Evolutionary conservation across 371 early-diverging fungal species (phyloP).

Genomic region (Nematocida sp.): DNA sequence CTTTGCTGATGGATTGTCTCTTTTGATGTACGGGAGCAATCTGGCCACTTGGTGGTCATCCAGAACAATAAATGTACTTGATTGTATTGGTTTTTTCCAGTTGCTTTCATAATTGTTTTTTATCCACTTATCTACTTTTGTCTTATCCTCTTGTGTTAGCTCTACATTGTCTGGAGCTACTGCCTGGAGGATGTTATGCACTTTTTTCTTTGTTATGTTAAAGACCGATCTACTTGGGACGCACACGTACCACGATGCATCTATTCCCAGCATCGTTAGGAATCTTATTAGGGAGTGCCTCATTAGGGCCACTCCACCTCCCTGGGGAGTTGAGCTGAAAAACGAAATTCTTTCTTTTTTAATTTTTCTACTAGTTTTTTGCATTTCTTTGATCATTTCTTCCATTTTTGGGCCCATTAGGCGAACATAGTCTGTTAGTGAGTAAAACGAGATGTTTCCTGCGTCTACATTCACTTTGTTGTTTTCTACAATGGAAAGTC

Average conservation of each 20-base stretch:
- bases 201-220: constrained; percentile 69
- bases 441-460: constrained; percentile 49
- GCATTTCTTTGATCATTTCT: constrained; percentile 28
- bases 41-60: constrained; percentile 76
- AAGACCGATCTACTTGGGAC: constrained; percentile 48
- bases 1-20: constrained; percentile 70
- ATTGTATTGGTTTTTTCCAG: constrained; percentile 72
- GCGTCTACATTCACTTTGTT: constrained; percentile 54
- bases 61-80: constrained; percentile 74
- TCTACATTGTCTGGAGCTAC: constrained; percentile 70
- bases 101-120: constrained; percentile 72
- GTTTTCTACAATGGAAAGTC: constrained; percentile 40
- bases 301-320: constrained; percentile 83
- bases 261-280: constrained; percentile 69
- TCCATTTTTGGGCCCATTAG: constrained; percentile 15
- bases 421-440: constrained; percentile 41
- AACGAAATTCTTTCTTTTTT: constrained; percentile 68
- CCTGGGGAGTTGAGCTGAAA: constrained; percentile 78
- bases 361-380: not conserved
- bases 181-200: constrained; percentile 80
- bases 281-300: constrained; percentile 75
- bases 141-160: constrained; percentile 72
- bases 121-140: constrained; percentile 72
- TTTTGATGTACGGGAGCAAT: constrained; percentile 73
- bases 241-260: constrained; percentile 69